A percentile compares a stretch with the other conserved stretches of the same genome.
Conservation (phyloP, 169 alveolate species). For the Plasmodium relictum region DNA sequence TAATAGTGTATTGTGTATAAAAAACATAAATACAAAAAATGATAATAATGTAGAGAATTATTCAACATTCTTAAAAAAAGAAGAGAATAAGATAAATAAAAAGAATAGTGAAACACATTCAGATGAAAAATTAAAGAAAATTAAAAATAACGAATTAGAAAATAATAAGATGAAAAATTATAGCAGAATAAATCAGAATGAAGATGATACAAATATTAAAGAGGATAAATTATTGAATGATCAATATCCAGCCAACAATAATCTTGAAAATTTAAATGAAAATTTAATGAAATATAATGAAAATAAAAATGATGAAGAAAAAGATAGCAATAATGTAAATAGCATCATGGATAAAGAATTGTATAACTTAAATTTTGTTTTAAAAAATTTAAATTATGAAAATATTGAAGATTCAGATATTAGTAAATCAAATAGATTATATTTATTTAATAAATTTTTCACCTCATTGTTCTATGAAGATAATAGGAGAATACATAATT, state of each 20-base stretch:
- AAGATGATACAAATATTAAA: not conserved
- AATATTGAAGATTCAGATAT: conserved; percentile 40
- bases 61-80: not conserved
- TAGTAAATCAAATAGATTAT: conserved; percentile 61
- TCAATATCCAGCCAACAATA: not conserved
- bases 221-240: not conserved
- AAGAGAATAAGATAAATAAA: not conserved
- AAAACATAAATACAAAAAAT: not conserved
- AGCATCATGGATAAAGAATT: not conserved
- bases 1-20: not conserved
- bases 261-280: not conserved
- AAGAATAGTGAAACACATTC: not conserved
- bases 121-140: not conserved
- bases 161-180: not conserved
- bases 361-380: conserved; percentile 8
- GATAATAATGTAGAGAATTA: not conserved
- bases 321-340: not conserved
- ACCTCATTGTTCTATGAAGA: conserved; percentile 57
- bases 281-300: not conserved
- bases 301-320: not conserved
- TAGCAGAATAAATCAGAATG: not conserved
- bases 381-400: conserved; percentile 60
- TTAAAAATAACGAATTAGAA: not conserved
- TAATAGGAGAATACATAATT: conserved; percentile 48
- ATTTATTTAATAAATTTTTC: conserved; percentile 62